Base-by-base conservation (phyloP, 768 basidiomycete species). In the Suillus subalutaceus region DNA sequence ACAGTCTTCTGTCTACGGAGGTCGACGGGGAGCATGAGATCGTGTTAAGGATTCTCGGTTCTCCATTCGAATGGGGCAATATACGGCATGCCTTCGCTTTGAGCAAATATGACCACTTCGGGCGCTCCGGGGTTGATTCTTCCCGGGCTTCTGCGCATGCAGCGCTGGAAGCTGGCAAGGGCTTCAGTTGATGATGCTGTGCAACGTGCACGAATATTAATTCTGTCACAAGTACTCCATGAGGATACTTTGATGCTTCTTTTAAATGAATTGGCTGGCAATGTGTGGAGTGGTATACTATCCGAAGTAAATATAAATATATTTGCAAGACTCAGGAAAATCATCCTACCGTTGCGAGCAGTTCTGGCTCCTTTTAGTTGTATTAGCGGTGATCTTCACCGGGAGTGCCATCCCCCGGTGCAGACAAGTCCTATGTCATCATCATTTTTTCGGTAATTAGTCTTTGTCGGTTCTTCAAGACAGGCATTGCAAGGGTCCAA, bases 401-500 rank as follows among this genome's bases (percentile, higher is more conserved):
- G 32, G 32, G 55, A 20, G 32, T 6, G 18, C 12, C 32, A 32
- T 13, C 32, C 55, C 32, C 32, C 55, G 55, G 53, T 55, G 32
- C 3, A 53, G 13, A 23, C 48, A 7, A n/a, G 9, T 46, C 20
- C 18, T 3, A 3, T 10, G 32, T 6, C 18, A 26, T 52, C 32
- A 55, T 35, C 18, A 37, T 37, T 9, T 20, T 55, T 18, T 41
- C 58, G 26, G 59, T 60, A 60, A 60, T 60, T 30, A 43, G 38
- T 38, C 23, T 41, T 9, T 23, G 40, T 59, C 13, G 37, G 38
- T 40, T 26, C 8, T 41, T 40, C 23, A 38, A 58, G 18, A 55
- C 53, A 37, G 37, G 35, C 35, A 37, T 32, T 1, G 16, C 30
- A 32, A 55, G 10, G 30, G 32, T 56, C 55, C 32, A 35, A 35